A percentile compares a stretch with the other conserved stretches of the same genome.
These are phyloP conservation scores for Pyrenophora graminea DNA, from an alignment of 2,329 filamentous ascomycete genomes.

Conservation along the genomic window DNA sequence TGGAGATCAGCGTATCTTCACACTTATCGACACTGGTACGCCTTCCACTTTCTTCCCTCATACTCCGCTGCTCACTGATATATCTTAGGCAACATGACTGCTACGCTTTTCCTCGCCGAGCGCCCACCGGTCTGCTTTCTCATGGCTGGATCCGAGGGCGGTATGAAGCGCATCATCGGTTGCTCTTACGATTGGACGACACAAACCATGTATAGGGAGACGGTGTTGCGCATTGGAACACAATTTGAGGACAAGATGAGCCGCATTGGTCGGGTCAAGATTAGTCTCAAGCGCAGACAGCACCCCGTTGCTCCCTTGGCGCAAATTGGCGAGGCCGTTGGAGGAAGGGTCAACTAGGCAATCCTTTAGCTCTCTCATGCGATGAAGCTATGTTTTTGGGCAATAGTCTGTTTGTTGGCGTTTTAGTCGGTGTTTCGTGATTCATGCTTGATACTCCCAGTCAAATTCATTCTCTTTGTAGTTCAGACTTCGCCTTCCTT, in stretches of 20 bases:
- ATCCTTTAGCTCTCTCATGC: neutral
- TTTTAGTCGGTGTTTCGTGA: too few relatives aligned
- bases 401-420: too few relatives aligned
- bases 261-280: slow-evolving; percentile 38
- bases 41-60: neutral
- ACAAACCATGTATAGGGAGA: slow-evolving; percentile 50
- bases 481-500: too few relatives aligned
- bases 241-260: slow-evolving; percentile 45
- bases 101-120: slow-evolving; percentile 47
- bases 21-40: slow-evolving; percentile 42
- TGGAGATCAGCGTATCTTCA: slow-evolving; percentile 35
- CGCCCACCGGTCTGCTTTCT: slow-evolving; percentile 51
- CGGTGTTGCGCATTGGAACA: slow-evolving; percentile 51
- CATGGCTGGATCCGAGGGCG: slow-evolving; percentile 52
- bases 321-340: slow-evolving; percentile 30
- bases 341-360: slow-evolving; percentile 11
- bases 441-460: too few relatives aligned
- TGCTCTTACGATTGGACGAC: slow-evolving; percentile 54
- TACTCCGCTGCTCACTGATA: neutral
- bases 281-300: slow-evolving; percentile 35
- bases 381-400: too few relatives aligned
- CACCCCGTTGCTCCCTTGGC: slow-evolving; percentile 39
- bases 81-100: slow-evolving; percentile 49
- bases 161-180: slow-evolving; percentile 52
- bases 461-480: too few relatives aligned